These are phyloP conservation scores for Salvia splendens DNA, from an alignment of 257 asterid species.

Conservation along the genomic window DNA sequence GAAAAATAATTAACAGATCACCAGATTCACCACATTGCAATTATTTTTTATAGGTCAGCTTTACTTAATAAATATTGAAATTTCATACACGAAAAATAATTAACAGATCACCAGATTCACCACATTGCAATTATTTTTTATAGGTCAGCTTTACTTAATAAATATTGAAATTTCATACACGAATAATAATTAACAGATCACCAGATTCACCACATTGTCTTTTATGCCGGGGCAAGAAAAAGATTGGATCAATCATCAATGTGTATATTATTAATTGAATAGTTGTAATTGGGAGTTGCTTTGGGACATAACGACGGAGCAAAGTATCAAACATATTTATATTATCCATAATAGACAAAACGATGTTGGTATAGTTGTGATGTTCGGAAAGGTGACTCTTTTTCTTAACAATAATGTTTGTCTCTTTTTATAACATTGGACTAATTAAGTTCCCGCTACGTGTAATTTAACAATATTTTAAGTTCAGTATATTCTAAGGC, in stretches of 20 bases:
- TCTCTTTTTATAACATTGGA: not conserved
- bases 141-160: no score
- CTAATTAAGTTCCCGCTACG: not conserved
- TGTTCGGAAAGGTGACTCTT: not conserved
- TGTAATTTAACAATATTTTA: not conserved
- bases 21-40: no score
- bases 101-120: no score
- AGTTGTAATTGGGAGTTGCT: conserved; percentile 15
- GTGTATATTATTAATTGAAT: not conserved
- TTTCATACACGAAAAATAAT: no score
- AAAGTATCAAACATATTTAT: not conserved
- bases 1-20: no score
- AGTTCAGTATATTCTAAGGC: not conserved
- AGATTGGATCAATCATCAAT: not conserved
- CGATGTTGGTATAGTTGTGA: not conserved
- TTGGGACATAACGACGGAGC: not conserved
- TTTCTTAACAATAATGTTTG: not conserved
- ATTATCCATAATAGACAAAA: not conserved
- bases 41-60: no score
- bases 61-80: no score
- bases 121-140: no score
- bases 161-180: no score
- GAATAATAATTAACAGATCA: no score
- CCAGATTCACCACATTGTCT: not conserved
- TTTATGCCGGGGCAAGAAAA: not conserved